phyloP scores from a whole-genome alignment of 345 rosid genomes.

The Erysimum cheiranthoides region DNA sequence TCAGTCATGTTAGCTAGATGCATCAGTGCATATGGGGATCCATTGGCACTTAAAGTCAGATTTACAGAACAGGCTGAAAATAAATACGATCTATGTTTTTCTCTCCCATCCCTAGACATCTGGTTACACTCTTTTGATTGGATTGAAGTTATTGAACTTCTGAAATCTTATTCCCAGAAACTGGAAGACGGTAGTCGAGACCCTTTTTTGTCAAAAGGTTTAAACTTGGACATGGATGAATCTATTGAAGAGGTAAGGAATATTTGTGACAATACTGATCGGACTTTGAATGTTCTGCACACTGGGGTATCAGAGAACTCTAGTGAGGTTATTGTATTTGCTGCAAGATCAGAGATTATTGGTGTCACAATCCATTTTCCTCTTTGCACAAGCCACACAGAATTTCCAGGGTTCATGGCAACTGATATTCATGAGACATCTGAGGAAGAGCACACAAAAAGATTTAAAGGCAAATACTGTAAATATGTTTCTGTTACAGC shows the following conservation, averaged over 20 bases:
- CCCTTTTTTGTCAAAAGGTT: slow-evolving; percentile 41
- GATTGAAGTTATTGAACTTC: slow-evolving; percentile 57
- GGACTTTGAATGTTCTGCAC: slow-evolving; percentile 40
- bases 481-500: slow-evolving; percentile 58
- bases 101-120: slow-evolving; percentile 74
- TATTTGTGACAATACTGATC: slow-evolving; percentile 46
- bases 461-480: slow-evolving; percentile 48
- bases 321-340: slow-evolving; percentile 32
- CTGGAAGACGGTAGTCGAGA: slow-evolving; percentile 41
- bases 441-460: slow-evolving; percentile 41
- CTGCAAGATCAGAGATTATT: slow-evolving; percentile 61
- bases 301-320: slow-evolving; percentile 37
- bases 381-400: slow-evolving; percentile 45
- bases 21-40: slow-evolving; percentile 45
- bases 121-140: slow-evolving; percentile 74
- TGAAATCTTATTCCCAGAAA: slow-evolving; percentile 48
- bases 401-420: slow-evolving; percentile 44
- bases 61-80: slow-evolving; percentile 50
- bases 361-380: slow-evolving; percentile 66
- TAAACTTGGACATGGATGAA: slow-evolving; percentile 32
- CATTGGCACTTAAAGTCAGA: slow-evolving; percentile 58
- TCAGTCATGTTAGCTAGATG: slow-evolving; percentile 68
- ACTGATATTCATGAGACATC: slow-evolving; percentile 44
- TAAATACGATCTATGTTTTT: slow-evolving; percentile 53
- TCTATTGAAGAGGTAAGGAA: slow-evolving; percentile 27